Conservation (phyloP, 116 monocot genomes). For the Iris pallida region DNA sequence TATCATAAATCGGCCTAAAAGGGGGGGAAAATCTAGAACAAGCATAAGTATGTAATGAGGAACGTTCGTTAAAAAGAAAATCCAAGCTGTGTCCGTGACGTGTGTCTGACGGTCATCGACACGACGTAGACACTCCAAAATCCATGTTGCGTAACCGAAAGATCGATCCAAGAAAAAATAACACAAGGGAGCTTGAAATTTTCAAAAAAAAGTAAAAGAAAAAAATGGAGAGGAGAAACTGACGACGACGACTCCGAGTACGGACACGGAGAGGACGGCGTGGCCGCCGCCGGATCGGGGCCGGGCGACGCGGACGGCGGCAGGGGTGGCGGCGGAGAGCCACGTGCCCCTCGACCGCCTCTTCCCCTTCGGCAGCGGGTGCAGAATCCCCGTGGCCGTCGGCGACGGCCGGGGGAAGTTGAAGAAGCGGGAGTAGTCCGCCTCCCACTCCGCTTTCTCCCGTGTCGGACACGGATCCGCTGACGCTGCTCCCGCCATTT, state of each 20-base stretch:
- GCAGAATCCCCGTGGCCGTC: constrained; percentile 7
- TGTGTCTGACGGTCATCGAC: too few species aligned
- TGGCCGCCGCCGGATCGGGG: neutral
- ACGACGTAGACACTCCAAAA: too few species aligned
- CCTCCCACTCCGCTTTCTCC: constrained; percentile 39
- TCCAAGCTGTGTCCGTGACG: neutral
- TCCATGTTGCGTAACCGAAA: neutral
- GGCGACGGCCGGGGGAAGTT: constrained; percentile 14
- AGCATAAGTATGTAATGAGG: too few species aligned
- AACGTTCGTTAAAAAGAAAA: neutral
- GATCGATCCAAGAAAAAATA: neutral
- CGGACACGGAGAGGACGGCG: constrained; percentile 36
- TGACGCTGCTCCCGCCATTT: constrained; percentile 1
- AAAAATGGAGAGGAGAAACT: constrained; percentile 11
- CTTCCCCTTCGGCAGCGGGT: constrained; percentile 18
- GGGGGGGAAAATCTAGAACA: too few species aligned
- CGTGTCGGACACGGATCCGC: neutral
- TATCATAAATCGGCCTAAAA: too few species aligned
- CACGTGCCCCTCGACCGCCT: constrained; percentile 37
- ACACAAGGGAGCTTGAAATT: neutral
- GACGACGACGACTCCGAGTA: constrained; percentile 29
- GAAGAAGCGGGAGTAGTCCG: constrained; percentile 71
- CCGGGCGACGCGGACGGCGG: constrained; percentile 29
- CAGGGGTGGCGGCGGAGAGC: constrained; percentile 39
- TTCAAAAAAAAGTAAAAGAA: neutral